Conservation (phyloP, 345 rosid genomes). For the Punica granatum region DNA sequence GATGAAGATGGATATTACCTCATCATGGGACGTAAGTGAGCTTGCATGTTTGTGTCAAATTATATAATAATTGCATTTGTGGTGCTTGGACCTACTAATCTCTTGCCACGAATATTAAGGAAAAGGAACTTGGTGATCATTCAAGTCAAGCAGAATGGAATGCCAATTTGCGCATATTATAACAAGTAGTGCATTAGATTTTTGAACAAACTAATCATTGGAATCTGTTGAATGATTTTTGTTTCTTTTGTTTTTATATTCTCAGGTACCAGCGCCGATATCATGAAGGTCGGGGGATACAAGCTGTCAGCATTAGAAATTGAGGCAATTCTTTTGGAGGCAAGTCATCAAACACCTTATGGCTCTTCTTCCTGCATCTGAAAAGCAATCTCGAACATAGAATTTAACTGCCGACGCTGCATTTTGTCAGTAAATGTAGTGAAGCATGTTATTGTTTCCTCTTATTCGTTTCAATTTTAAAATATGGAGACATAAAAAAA, state of each 20-base stretch:
- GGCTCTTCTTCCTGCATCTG: neutral
- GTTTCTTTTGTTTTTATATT: neutral
- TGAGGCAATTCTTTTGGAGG: slow-evolving; percentile 87
- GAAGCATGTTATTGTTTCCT: neutral
- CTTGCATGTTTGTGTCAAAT: slow-evolving; percentile 1
- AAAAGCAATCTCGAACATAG: neutral
- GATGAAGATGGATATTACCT: slow-evolving; percentile 83
- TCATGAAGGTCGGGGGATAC: slow-evolving; percentile 97
- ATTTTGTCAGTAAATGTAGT: neutral
- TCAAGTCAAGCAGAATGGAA: neutral
- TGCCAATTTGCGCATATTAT: neutral
- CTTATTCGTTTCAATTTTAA: neutral
- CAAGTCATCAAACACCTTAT: slow-evolving; percentile 17
- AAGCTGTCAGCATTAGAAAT: slow-evolving; percentile 93
- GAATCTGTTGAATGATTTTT: neutral
- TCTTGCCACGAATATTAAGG: neutral
- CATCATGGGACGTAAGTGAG: slow-evolving; percentile 89
- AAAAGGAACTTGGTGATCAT: neutral
- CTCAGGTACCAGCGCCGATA: slow-evolving; percentile 88
- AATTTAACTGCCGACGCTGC: neutral
- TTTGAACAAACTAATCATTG: neutral
- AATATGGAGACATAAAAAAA: neutral
- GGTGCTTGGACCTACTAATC: neutral
- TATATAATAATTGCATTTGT: neutral
- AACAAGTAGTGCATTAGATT: neutral